Conservation (phyloP, 2,329 filamentous ascomycete genomes). For the Balansia obtecta region DNA sequence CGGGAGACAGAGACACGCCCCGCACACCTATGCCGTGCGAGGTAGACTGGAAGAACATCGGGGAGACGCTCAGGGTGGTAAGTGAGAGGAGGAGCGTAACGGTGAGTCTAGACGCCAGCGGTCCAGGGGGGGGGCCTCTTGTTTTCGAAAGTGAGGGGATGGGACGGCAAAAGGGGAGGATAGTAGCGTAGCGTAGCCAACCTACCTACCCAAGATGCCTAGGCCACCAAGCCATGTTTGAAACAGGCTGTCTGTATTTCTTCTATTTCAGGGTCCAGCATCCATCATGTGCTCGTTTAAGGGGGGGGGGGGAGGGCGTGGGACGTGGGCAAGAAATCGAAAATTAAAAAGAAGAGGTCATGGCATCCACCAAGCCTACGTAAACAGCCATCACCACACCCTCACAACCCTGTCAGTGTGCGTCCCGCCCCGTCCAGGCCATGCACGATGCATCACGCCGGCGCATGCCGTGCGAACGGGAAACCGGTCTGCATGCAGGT, state of each 20-base stretch:
- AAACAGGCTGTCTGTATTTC: background rate
- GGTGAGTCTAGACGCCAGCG: slow-evolving; percentile 56
- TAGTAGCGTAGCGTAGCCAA: slow-evolving; percentile 24
- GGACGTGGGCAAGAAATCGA: too few relatives aligned
- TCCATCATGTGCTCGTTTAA: slow-evolving; percentile 15
- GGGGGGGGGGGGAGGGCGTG: slow-evolving; percentile 12
- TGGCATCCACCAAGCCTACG: slow-evolving; percentile 17
- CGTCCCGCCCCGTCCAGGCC: background rate
- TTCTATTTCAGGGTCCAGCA: too few relatives aligned
- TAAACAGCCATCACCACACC: background rate
- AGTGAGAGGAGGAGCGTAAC: slow-evolving; percentile 61
- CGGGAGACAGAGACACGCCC: slow-evolving; percentile 14
- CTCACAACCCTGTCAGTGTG: too few relatives aligned
- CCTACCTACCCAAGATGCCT: too few relatives aligned
- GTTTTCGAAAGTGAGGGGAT: slow-evolving; percentile 47
- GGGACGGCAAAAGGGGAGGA: slow-evolving; percentile 18
- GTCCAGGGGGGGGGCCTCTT: slow-evolving; percentile 51
- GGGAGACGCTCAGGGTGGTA: slow-evolving; percentile 64
- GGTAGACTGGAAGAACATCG: slow-evolving; percentile 67
- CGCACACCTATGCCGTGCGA: slow-evolving; percentile 42
- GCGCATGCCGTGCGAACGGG: background rate
- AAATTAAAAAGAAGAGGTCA: slow-evolving; percentile 23
- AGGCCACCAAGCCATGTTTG: background rate
- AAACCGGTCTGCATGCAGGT: background rate
- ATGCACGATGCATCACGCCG: background rate